phyloP scores from a whole-genome alignment of 768 basidiomycete genomes.

The Xanthoconium stramineum region DNA sequence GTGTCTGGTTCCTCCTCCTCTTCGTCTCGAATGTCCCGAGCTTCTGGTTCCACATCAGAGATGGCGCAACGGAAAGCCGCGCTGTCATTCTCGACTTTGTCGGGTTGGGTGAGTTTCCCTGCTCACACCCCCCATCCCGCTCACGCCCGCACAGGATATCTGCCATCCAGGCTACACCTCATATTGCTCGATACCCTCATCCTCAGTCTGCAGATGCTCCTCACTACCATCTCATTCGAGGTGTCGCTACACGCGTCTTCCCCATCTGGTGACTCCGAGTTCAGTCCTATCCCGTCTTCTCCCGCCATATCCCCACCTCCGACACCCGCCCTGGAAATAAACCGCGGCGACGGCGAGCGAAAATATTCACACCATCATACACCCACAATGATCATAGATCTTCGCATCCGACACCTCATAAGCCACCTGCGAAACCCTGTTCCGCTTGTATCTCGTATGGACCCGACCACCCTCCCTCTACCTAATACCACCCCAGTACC shows the following conservation, averaged over 20 bases:
- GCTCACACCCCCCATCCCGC: background rate
- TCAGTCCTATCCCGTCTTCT: constrained; percentile 27
- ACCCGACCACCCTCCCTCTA: constrained; percentile 46
- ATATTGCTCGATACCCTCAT: constrained; percentile 67
- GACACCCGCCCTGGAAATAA: constrained; percentile 27
- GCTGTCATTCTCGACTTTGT: constrained; percentile 74
- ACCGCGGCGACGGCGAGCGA: constrained; percentile 12
- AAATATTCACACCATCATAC: constrained; percentile 25
- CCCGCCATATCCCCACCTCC: constrained; percentile 22
- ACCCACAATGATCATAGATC: constrained; percentile 57
- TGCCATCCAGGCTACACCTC: constrained; percentile 64
- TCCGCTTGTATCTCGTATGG: constrained; percentile 30
- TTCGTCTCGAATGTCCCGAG: constrained; percentile 55
- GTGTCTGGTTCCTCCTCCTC: constrained; percentile 62
- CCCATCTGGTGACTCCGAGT: constrained; percentile 39
- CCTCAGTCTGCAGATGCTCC: constrained; percentile 60
- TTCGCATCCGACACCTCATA: constrained; percentile 53
- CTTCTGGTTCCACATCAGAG: constrained; percentile 58
- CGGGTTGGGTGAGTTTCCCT: constrained; percentile 57
- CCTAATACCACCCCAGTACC: constrained; percentile 60
- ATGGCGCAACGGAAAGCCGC: constrained; percentile 54
- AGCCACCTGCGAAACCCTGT: constrained; percentile 56
- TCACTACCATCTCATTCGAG: constrained; percentile 70
- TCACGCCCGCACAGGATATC: constrained; percentile 40
- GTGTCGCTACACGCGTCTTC: constrained; percentile 39